Evolutionary conservation across 1,284 basidiomycete species (phyloP).

Genomic region (Cerioporus squamosus): DNA sequence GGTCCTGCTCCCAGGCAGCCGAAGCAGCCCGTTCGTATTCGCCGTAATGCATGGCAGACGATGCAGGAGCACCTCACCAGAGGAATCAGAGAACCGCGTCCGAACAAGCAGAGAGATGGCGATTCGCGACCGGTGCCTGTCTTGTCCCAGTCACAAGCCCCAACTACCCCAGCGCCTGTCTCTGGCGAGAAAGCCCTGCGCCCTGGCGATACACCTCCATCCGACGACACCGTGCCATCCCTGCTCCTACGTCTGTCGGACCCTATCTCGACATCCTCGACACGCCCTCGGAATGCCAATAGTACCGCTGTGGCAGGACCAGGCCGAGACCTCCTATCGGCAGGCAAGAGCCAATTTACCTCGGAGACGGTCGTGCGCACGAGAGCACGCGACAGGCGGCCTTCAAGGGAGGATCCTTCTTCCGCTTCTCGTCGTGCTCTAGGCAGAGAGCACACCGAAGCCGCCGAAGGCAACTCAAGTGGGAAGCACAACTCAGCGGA

Average conservation of each 20-base stretch:
- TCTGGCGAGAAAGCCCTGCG: slow-evolving; percentile 17
- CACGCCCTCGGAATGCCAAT: not conserved
- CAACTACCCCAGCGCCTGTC: not conserved
- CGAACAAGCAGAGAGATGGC: slow-evolving; percentile 6
- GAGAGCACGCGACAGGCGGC: slow-evolving; percentile 30
- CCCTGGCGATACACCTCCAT: slow-evolving; percentile 9
- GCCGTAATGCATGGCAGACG: slow-evolving; percentile 45
- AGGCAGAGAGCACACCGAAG: slow-evolving; percentile 9
- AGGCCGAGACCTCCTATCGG: slow-evolving; percentile 13
- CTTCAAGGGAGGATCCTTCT: slow-evolving; percentile 6
- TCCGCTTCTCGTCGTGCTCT: slow-evolving; percentile 1
- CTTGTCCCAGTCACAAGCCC: slow-evolving; percentile 15
- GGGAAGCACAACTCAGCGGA: not conserved
- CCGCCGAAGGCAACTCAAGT: slow-evolving; percentile 8
- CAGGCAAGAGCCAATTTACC: slow-evolving; percentile 27
- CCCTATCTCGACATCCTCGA: slow-evolving; percentile 11
- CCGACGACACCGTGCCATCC: slow-evolving; percentile 21
- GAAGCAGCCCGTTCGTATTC: slow-evolving; percentile 8
- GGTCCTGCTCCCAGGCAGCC: not conserved
- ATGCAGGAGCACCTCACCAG: slow-evolving; percentile 52
- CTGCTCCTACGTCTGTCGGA: slow-evolving; percentile 29
- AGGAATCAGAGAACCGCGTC: slow-evolving; percentile 10
- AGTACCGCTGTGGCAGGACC: slow-evolving; percentile 6
- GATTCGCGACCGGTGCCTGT: slow-evolving; percentile 10
- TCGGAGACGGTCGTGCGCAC: slow-evolving; percentile 39